Percentiles rank a stretch among this genome's conserved stretches.
These are phyloP conservation scores for Theileria annulata DNA, from an alignment of 169 alveolate species.

Conservation along the genomic window DNA sequence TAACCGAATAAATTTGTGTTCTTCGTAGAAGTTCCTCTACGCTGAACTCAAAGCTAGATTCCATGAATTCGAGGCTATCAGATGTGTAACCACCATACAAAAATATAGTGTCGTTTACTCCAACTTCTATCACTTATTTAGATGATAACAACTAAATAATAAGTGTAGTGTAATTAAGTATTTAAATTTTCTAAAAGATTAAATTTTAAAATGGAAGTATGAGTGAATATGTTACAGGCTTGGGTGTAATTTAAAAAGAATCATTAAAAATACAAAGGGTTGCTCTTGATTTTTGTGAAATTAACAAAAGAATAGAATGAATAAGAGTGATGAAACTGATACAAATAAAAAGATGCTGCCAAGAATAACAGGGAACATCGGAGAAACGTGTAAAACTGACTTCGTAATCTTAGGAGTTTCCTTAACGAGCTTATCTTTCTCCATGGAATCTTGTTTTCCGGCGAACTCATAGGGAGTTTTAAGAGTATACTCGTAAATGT, in stretches of 20 bases:
- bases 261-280: not conserved
- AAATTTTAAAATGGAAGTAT: too few species aligned
- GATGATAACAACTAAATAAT: not conserved
- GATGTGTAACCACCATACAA: not conserved
- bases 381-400: not conserved
- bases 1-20: not conserved
- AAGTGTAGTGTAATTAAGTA: not conserved
- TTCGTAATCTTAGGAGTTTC: not conserved
- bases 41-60: not conserved
- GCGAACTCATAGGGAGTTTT: not conserved
- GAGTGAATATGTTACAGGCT: not conserved
- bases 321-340: not conserved
- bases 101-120: not conserved
- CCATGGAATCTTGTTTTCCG: not conserved
- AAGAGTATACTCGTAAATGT: not conserved
- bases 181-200: too few species aligned
- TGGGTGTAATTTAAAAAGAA: not conserved
- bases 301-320: slow-evolving; percentile 2
- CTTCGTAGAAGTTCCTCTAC: not conserved
- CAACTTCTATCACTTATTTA: not conserved
- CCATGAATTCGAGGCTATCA: not conserved
- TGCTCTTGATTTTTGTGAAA: not conserved
- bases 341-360: slow-evolving; percentile 3
- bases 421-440: not conserved
- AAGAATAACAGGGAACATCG: slow-evolving; percentile 12